Evolutionary conservation across 345 rosid species (phyloP).

Genomic region (Syzygium aromaticum): DNA sequence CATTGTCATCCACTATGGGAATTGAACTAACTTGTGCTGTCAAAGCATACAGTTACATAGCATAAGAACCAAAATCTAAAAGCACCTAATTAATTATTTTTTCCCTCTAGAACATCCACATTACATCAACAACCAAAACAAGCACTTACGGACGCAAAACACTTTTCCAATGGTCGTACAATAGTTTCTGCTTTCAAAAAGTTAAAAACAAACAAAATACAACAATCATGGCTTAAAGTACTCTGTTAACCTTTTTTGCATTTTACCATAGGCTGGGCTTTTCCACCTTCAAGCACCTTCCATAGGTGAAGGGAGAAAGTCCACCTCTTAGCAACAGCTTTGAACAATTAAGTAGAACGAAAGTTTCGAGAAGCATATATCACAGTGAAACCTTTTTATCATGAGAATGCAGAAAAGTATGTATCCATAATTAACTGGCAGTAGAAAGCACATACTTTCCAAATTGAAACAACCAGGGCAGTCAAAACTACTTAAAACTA

Average conservation of each 20-base stretch:
- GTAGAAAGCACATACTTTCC: not conserved
- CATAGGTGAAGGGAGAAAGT: not conserved
- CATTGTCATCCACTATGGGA: conserved; percentile 72
- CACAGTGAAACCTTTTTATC: not conserved
- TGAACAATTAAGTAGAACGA: not conserved
- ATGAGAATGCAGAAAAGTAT: not conserved
- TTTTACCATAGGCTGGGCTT: not conserved
- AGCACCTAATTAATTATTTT: not conserved
- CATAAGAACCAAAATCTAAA: not conserved
- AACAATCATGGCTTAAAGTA: not conserved
- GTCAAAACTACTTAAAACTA: not conserved
- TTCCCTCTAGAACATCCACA: not conserved
- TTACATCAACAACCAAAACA: not conserved
- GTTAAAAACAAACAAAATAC: not conserved
- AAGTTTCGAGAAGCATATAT: not conserved
- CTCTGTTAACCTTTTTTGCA: not conserved
- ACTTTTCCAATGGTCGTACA: not conserved
- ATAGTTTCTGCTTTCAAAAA: not conserved
- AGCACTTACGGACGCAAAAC: not conserved
- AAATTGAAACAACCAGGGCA: not conserved
- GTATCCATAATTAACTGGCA: not conserved
- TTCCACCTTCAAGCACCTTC: not conserved
- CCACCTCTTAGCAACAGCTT: not conserved
- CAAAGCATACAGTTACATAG: conserved; percentile 9
- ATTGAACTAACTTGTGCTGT: conserved; percentile 93